A percentile compares a stretch with the other conserved stretches of the same genome.
Conservation (phyloP, 345 rosid species). For the Eucalyptus grandis region DNA sequence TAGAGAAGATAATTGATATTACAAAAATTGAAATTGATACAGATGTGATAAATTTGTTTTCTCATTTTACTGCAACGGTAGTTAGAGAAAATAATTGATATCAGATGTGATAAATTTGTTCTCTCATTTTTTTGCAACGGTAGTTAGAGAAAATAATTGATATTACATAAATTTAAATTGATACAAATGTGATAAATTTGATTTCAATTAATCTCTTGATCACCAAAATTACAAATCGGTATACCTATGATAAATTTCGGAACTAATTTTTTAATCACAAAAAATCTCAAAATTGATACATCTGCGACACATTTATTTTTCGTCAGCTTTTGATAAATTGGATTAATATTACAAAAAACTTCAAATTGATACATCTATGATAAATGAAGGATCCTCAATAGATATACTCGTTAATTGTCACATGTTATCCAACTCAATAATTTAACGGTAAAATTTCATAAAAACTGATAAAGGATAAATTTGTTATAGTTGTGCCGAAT, state of each 20-base stretch:
- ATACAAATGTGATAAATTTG: too few relatives aligned
- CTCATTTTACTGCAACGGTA: not conserved
- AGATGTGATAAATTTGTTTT: not conserved
- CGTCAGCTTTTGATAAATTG: not conserved
- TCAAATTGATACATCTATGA: too few relatives aligned
- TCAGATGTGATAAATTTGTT: too few relatives aligned
- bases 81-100: not conserved
- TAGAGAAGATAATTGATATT: not conserved
- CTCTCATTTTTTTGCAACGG: not conserved
- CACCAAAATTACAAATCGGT: too few relatives aligned
- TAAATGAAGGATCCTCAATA: rapidly evolving
- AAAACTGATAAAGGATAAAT: too few relatives aligned
- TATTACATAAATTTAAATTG: not conserved
- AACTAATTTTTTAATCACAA: too few relatives aligned
- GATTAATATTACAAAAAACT: too few relatives aligned
- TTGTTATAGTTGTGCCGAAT: too few relatives aligned
- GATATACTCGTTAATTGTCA: rapidly evolving
- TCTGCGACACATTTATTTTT: rapidly evolving
- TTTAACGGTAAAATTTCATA: too few relatives aligned
- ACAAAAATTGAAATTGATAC: too few relatives aligned
- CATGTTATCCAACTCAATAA: rapidly evolving
- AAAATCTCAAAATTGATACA: too few relatives aligned
- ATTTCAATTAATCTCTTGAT: too few relatives aligned
- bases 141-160: not conserved
- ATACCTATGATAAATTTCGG: rapidly evolving